Percentiles rank a stretch among this genome's conserved stretches.
These are phyloP conservation scores for Hyaloscypha finlandica DNA, from an alignment of 495 filamentous ascomycete genomes.

Conservation along the genomic window DNA sequence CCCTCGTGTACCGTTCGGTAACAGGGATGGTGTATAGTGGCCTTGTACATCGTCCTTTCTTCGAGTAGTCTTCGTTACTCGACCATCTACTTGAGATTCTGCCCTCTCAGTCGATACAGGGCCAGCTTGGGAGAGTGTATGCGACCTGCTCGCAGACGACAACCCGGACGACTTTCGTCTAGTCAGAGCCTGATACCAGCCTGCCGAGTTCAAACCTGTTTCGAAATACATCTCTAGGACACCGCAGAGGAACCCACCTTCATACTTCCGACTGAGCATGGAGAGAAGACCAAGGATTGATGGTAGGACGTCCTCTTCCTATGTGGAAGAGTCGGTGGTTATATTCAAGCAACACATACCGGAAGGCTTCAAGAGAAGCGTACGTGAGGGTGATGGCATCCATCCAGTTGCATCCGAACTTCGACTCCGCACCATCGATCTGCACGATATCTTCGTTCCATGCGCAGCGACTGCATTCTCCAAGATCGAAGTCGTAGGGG, in stretches of 20 bases:
- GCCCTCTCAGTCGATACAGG: constrained; percentile 36
- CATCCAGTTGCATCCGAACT: constrained; percentile 9
- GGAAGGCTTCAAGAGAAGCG: not conserved
- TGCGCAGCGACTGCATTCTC: constrained; percentile 26
- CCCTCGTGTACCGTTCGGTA: constrained; percentile 29
- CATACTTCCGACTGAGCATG: constrained; percentile 12
- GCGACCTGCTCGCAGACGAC: constrained; percentile 5
- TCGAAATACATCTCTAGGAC: constrained; percentile 20
- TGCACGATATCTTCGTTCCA: constrained; percentile 29
- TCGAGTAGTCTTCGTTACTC: constrained; percentile 5
- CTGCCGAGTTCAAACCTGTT: constrained; percentile 9
- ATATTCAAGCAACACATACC: constrained; percentile 7
- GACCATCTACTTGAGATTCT: not conserved
- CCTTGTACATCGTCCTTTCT: not conserved
- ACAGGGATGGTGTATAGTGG: constrained; percentile 25
- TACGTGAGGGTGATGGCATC: constrained; percentile 6
- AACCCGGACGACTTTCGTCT: not conserved
- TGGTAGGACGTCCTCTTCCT: constrained; percentile 14
- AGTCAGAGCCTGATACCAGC: constrained; percentile 1
- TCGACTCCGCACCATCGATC: constrained; percentile 7
- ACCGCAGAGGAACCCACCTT: constrained; percentile 15
- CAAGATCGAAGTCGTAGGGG: not conserved
- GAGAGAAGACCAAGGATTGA: constrained; percentile 7
- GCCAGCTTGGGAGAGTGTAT: constrained; percentile 33
- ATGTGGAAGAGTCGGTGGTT: constrained; percentile 25